Base-by-base conservation (phyloP, 179 eudicot species). In the Actinidia chinensis region DNA sequence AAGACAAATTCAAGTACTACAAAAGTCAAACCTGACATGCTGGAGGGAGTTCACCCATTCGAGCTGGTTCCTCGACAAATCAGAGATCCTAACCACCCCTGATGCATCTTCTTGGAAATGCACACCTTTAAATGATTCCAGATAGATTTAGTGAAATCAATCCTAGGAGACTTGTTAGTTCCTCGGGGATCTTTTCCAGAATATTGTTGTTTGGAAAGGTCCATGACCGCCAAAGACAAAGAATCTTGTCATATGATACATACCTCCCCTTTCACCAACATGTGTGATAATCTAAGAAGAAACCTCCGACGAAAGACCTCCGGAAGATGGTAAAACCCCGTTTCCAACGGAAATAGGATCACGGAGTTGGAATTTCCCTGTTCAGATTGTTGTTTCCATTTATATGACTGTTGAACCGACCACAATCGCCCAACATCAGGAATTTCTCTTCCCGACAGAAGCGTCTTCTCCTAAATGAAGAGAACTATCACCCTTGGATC, bases 361-460 rank as follows among this genome's bases (percentile, higher is more conserved):
- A 6, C 61, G 46, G 69, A 65, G 47, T 17, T 36, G 69, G 47
- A 18, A 65, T 15, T 1, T 42, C 40, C 17, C 69, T 46, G 0
- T 6, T 65, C 14, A 65, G 69, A 65, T 65, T 33, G 69, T 65
- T 65, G 69, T 65, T 36, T 33, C 69, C 10, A 65, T 44, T 13
- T 65, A 9, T 25, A 65, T 14, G 47, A 36, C 67, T n/a, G 0
- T 10, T 25, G 17, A 61, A 33, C 9, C 25, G 9, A 0, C 22
- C 33, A 28, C 65, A 59, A 22, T 23, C 33, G 7, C 28, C 42
- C 42, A 25, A 25, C 47, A 23, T 65, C 69, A 65, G 69, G 69
- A 14, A 65, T 65, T 36, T 65, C 47, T n/a, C n/a, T n/a, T 33
- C 69, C 69, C 15, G 47, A 33, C 36, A 65, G 15, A 65, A 15